Evolutionary conservation across 2,329 filamentous ascomycete genomes (phyloP).

Genomic region (Sclerotinia minor): DNA sequence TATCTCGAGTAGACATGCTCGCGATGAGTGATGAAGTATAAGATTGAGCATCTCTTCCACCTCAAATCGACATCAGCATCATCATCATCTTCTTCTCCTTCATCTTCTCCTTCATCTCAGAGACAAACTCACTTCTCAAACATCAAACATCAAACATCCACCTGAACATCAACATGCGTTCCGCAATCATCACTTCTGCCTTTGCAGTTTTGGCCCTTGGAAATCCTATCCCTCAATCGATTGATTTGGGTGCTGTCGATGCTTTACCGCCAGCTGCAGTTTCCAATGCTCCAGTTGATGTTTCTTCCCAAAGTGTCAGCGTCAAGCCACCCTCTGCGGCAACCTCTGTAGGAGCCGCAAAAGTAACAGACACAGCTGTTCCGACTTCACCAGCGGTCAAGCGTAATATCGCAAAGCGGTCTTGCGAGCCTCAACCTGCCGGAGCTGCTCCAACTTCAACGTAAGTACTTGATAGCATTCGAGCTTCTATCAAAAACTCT

Average conservation of each 20-base stretch:
- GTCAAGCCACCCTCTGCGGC: not conserved
- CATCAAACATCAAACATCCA: not conserved
- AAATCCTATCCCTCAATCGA: constrained; percentile 40
- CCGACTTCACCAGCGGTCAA: not conserved
- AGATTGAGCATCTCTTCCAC: not conserved
- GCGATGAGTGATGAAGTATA: constrained; percentile 10
- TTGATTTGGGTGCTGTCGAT: constrained; percentile 43
- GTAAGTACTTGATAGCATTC: not conserved
- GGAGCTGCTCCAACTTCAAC: constrained; percentile 7
- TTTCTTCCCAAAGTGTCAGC: not conserved
- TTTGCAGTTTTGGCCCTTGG: constrained; percentile 33
- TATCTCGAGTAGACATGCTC: not conserved
- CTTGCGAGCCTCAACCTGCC: not conserved
- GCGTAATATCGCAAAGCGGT: not conserved
- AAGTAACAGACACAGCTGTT: not conserved
- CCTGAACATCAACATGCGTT: constrained; percentile 28
- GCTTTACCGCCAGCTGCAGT: constrained; percentile 40
- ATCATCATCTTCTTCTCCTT: not conserved
- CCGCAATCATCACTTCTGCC: constrained; percentile 29
- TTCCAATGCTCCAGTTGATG: constrained; percentile 38
- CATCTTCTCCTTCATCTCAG: not conserved
- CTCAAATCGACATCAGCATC: not conserved
- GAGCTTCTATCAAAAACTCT: accelerated
- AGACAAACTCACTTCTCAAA: not conserved
- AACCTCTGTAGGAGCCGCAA: not conserved